These are phyloP conservation scores for Thielaviopsis euricoi DNA, from an alignment of 2,329 filamentous ascomycete genomes.

Conservation along the genomic window DNA sequence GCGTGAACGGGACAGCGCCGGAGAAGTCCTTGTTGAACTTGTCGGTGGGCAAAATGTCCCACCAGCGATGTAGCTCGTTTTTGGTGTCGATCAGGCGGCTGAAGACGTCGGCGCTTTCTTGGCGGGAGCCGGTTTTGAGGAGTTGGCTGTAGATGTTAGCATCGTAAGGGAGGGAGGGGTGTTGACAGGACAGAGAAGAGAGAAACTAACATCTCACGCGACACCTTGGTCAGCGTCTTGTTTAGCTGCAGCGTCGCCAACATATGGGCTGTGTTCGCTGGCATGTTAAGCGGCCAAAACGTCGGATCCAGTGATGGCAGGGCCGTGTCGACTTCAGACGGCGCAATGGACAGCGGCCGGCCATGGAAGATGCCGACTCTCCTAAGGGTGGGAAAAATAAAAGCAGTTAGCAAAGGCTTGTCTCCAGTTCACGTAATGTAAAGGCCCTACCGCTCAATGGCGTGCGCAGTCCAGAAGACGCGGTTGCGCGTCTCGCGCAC, in stretches of 20 bases:
- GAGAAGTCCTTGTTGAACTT: conserved; percentile 20
- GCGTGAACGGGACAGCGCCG: conserved; percentile 20
- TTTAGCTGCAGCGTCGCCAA: conserved; percentile 25
- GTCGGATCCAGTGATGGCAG: conserved; percentile 30
- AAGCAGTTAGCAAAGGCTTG: not conserved
- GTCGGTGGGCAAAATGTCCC: conserved; percentile 21
- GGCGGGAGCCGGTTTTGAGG: conserved; percentile 19
- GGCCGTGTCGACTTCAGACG: conserved; percentile 35
- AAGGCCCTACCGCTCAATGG: conserved; percentile 31
- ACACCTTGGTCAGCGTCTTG: conserved; percentile 20
- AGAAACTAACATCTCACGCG: conserved; percentile 23
- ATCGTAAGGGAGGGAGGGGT: no score
- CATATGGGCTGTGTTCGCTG: conserved; percentile 29
- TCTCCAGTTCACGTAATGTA: no score
- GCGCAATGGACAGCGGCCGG: conserved; percentile 34
- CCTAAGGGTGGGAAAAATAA: no score
- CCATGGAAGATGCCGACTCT: conserved; percentile 40
- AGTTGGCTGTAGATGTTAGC: conserved; percentile 17
- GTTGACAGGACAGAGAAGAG: no score
- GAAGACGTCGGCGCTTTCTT: conserved; percentile 19
- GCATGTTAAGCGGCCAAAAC: conserved; percentile 23
- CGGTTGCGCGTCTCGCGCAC: conserved; percentile 36
- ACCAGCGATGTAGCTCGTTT: conserved; percentile 22
- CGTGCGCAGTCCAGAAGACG: conserved; percentile 41
- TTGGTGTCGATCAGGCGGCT: conserved; percentile 21